A percentile compares a stretch with the other conserved stretches of the same genome.
phyloP scores from a whole-genome alignment of 768 basidiomycete species.

The Brasilioporus rufonigricans region DNA sequence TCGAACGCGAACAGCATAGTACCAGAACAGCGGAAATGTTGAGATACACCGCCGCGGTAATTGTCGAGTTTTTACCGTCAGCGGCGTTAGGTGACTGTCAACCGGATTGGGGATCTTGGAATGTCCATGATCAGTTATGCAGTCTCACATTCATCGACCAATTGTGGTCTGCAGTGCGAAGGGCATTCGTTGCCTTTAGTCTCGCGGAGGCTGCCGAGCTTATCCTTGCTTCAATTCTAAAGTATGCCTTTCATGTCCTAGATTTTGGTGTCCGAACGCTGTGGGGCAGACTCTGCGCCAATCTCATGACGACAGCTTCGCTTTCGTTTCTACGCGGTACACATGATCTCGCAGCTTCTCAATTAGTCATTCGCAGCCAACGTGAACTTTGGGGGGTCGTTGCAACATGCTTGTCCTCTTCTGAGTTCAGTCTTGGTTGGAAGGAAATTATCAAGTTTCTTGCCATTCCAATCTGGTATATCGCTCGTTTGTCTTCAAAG shows the following conservation, averaged over 20 bases:
- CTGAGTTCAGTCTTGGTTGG: conserved; percentile 34
- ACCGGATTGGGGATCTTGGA: conserved; percentile 22
- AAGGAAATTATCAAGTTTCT: conserved; percentile 44
- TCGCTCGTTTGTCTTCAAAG: neutral
- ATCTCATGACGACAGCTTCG: conserved; percentile 43
- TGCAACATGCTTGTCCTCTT: conserved; percentile 33
- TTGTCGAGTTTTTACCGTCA: conserved; percentile 37
- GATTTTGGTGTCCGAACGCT: conserved; percentile 36
- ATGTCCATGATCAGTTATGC: conserved; percentile 32
- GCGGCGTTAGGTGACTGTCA: neutral
- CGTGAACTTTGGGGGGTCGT: conserved; percentile 50
- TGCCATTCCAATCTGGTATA: conserved; percentile 47
- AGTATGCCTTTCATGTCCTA: conserved; percentile 39
- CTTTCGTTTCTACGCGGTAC: conserved; percentile 40
- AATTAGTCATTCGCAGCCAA: conserved; percentile 14
- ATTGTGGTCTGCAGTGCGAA: conserved; percentile 53
- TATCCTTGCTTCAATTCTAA: conserved; percentile 47
- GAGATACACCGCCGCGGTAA: conserved; percentile 31
- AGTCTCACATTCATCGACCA: conserved; percentile 41
- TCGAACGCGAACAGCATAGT: conserved; percentile 37
- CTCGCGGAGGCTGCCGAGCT: conserved; percentile 44
- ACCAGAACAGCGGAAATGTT: conserved; percentile 36
- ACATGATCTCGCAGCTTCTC: conserved; percentile 27
- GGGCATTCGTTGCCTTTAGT: conserved; percentile 41
- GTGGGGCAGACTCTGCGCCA: conserved; percentile 52